Percentiles rank a stretch among this genome's conserved stretches.
phyloP scores from a whole-genome alignment of 129 eudicot species.

The Saussurea involucrata region DNA sequence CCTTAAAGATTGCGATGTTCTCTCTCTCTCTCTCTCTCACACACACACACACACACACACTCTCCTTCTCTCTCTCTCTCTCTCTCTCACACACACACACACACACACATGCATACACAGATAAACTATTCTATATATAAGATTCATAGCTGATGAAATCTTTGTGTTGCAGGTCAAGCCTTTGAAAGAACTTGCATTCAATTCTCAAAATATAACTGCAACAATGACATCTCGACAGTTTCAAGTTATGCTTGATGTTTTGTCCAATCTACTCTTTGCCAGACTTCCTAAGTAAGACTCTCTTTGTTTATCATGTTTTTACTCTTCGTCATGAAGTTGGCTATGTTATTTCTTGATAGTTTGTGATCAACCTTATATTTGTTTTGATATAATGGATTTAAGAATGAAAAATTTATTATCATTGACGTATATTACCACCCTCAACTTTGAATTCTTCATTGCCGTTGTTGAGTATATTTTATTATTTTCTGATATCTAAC shows the following conservation, averaged over 20 bases:
- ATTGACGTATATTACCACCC: not conserved
- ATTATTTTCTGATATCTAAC: not conserved
- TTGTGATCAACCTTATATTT: conserved; percentile 11
- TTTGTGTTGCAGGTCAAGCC: conserved; percentile 85
- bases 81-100: not conserved
- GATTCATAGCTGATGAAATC: conserved; percentile 5
- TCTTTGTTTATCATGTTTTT: not conserved
- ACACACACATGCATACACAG: not conserved
- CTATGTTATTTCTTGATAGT: conserved; percentile 12
- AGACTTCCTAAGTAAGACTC: conserved; percentile 90
- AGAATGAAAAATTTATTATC: not conserved
- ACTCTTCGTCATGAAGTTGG: not conserved
- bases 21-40: not conserved
- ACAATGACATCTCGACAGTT: conserved; percentile 98
- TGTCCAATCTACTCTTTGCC: conserved; percentile 94
- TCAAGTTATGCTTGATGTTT: conserved; percentile 98
- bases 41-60: not conserved
- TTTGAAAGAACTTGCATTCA: conserved; percentile 88
- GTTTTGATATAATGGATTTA: conserved; percentile 4
- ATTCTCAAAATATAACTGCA: conserved; percentile 89
- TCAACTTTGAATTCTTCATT: not conserved
- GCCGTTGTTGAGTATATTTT: not conserved
- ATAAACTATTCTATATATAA: not conserved
- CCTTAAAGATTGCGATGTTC: not conserved
- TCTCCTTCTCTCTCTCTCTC: too few relatives aligned